Evolutionary conservation across 73 alveolate genomes (phyloP), one percentile per base, ranked within the genome.

Genomic region (Blepharisma stoltei): DNA sequence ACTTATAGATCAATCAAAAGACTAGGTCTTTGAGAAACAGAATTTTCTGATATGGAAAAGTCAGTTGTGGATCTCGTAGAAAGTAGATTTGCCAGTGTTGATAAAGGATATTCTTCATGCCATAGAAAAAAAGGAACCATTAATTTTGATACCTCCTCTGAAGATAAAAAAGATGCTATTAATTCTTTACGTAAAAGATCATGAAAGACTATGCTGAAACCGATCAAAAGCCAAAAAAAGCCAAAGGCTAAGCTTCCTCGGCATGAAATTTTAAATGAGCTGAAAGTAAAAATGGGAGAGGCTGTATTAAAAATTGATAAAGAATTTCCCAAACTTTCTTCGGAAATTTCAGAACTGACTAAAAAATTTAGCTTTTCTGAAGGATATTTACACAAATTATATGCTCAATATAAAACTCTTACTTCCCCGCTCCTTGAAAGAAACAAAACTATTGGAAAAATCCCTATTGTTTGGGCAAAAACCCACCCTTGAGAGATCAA

Each of bases 241-340:
- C 18, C 14, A 60, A 25, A 25, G 48, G 2, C 49, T 14, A 60
- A 60, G 73, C n/a, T 60, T 18, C 49, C 41, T 32, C 41, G 41
- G 41, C 41, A 32, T 32, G 41, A 32, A 32, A 60, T 8, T 60
- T n/a, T n/a, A 18, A 60, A 60, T 60, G 46, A 60, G 45, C 23
- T 60, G 45, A 60, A 60, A 47, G 73, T 60, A 14, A 60, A 60
- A 60, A 8, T 60, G 23, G 73, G 73, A 18, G 46, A 60, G 23
- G 23, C 73, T 25, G 73, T 38, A 20, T n/a, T 60, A 9, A 60
- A 60, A 60, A 60, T 60, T 25, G 73, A 60, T 60, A 60, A 8
- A 25, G 73, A 60, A 25, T 25, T 60, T 14, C 73, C 73, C 46
- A 60, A 60, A 25, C 45, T 60, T 8, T 60, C 14, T 1, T n/a